Conservation (phyloP, 768 basidiomycete species). For the Termitomyces sp. region DNA sequence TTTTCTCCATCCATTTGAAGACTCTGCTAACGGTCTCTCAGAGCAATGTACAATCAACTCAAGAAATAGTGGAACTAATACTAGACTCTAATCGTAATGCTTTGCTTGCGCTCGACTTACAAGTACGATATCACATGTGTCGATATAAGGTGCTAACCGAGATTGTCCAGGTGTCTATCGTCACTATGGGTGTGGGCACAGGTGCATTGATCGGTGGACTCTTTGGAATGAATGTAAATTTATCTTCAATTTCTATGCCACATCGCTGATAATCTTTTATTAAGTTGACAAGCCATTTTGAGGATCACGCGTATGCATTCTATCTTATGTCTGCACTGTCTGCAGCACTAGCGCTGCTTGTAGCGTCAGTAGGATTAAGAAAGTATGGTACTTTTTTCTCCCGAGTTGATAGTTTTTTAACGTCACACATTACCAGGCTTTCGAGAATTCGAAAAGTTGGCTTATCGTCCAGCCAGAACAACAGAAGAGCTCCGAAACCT, state of each 20-base stretch:
- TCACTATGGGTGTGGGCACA: constrained; percentile 86
- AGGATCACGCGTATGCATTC: constrained; percentile 72
- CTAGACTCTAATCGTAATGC: constrained; percentile 94
- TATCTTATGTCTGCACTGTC: constrained; percentile 56
- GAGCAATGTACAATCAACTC: constrained; percentile 94
- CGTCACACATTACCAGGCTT: constrained; percentile 22
- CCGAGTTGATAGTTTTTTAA: constrained; percentile 3
- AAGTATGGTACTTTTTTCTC: constrained; percentile 30
- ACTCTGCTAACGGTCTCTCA: constrained; percentile 21
- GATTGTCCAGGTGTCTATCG: constrained; percentile 74
- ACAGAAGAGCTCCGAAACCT: constrained; percentile 19
- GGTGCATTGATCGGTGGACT: constrained; percentile 88
- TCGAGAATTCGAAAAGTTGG: constrained; percentile 43
- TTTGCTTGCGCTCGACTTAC: constrained; percentile 84
- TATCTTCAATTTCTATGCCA: not conserved
- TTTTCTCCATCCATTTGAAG: not conserved
- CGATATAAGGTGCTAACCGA: constrained; percentile 1
- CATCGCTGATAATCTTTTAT: constrained; percentile 9
- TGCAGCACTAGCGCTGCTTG: constrained; percentile 49
- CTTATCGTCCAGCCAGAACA: constrained; percentile 29
- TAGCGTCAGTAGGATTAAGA: constrained; percentile 63
- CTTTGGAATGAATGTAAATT: constrained; percentile 93
- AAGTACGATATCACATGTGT: constrained; percentile 37
- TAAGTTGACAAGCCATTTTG: constrained; percentile 72
- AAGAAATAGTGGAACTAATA: constrained; percentile 96